Evolutionary conservation across 257 asterid species (phyloP).

Genomic region (Capsicum chinense): DNA sequence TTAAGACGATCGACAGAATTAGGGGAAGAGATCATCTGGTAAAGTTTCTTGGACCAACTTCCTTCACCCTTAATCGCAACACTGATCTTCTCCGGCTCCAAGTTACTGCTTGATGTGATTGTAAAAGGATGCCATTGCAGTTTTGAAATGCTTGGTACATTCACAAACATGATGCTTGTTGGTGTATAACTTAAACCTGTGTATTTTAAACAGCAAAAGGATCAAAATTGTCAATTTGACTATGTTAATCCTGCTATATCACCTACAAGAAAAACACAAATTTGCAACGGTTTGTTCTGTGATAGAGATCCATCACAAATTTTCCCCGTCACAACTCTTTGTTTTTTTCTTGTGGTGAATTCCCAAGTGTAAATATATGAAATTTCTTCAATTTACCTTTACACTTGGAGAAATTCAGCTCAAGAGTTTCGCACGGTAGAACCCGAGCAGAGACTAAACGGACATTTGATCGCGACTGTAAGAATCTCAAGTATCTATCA

Average conservation of each 20-base stretch:
- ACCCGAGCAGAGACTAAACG: slow-evolving; percentile 65
- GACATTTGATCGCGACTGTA: slow-evolving; percentile 67
- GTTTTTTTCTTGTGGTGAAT: neutral
- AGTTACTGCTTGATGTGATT: slow-evolving; percentile 63
- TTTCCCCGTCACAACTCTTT: neutral
- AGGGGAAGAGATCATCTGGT: slow-evolving; percentile 65
- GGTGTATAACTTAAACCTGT: slow-evolving; percentile 66
- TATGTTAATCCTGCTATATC: neutral
- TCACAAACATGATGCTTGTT: slow-evolving; percentile 76
- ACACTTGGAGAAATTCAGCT: slow-evolving; percentile 74
- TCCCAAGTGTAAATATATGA: neutral
- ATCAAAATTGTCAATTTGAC: neutral
- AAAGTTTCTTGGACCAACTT: slow-evolving; percentile 73
- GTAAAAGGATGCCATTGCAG: slow-evolving; percentile 97
- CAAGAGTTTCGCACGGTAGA: slow-evolving; percentile 62
- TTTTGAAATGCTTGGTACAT: slow-evolving; percentile 75
- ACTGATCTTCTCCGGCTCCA: slow-evolving; percentile 74
- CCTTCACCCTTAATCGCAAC: slow-evolving; percentile 75
- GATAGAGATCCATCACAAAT: neutral
- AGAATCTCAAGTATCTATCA: slow-evolving; percentile 73
- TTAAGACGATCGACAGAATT: slow-evolving; percentile 57
- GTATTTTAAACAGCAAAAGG: neutral
- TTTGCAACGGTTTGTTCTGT: neutral
- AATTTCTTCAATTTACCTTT: slow-evolving; percentile 42
- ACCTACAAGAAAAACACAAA: neutral